Evolutionary conservation across 257 asterid genomes (phyloP).

Genomic region (Parsonsia alboflavescens): DNA sequence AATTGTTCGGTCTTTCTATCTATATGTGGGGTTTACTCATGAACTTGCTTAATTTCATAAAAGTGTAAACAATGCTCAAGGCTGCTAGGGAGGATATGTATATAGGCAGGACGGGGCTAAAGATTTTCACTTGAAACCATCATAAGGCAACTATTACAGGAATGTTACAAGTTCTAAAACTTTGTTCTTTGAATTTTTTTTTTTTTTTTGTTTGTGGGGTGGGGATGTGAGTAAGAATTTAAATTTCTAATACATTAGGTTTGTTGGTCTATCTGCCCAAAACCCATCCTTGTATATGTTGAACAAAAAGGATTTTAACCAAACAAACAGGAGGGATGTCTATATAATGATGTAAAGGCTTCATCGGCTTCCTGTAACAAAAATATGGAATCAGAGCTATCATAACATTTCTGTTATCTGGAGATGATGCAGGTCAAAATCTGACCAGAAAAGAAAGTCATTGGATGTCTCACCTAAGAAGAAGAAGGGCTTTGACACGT

Average conservation of each 20-base stretch:
- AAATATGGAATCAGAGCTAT: neutral
- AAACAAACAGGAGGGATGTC: neutral
- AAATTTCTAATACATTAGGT: neutral
- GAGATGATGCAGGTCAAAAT: slow-evolving; percentile 44
- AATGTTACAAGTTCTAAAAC: neutral
- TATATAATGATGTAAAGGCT: neutral
- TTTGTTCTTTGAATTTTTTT: too few relatives aligned
- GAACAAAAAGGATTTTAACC: neutral
- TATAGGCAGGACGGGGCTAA: neutral
- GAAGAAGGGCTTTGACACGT: slow-evolving; percentile 47
- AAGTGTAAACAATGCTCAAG: neutral
- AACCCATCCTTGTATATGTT: neutral
- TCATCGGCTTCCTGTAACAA: neutral
- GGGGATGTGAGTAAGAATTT: neutral
- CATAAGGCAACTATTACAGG: neutral
- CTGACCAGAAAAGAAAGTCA: slow-evolving; percentile 48
- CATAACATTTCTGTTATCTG: slow-evolving; percentile 4
- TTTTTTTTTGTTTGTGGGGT: too few relatives aligned
- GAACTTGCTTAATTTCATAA: neutral
- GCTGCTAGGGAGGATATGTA: neutral
- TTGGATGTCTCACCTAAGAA: slow-evolving; percentile 40
- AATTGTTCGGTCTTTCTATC: neutral
- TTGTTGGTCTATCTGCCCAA: neutral
- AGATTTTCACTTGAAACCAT: neutral
- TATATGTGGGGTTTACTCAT: neutral